Conservation (phyloP, 768 basidiomycete genomes). For the Nidula microcarpa region DNA sequence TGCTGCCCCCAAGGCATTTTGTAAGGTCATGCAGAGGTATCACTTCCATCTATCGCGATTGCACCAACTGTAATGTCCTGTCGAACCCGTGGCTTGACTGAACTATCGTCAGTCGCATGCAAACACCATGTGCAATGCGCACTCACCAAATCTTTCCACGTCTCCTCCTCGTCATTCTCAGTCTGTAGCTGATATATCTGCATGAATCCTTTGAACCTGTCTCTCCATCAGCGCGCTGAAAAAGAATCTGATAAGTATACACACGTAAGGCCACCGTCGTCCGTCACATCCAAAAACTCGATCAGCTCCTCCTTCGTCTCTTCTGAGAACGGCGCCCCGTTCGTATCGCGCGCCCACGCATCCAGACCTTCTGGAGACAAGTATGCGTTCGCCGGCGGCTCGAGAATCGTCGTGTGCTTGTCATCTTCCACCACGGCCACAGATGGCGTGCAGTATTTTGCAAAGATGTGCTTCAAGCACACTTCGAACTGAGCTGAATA, state of each 20-base stretch:
- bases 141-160: conserved; percentile 76
- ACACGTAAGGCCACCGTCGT: conserved; percentile 70
- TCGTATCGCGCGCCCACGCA: conserved; percentile 76
- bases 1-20: too few species aligned
- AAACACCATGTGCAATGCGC: conserved; percentile 1
- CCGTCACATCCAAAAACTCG: conserved; percentile 73
- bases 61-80: conserved; percentile 55
- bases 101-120: conserved; percentile 6
- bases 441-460: conserved; percentile 66
- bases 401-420: conserved; percentile 29
- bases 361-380: conserved; percentile 62
- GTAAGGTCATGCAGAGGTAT: too few species aligned
- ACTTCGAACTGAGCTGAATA: conserved; percentile 48
- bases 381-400: conserved; percentile 53
- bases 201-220: conserved; percentile 74
- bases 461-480: conserved; percentile 74
- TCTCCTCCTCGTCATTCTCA: conserved; percentile 80
- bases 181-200: conserved; percentile 86
- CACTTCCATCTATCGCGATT: conserved; percentile 50
- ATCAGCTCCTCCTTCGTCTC: conserved; percentile 77
- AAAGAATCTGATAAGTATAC: conserved; percentile 18
- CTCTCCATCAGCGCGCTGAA: neutral
- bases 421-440: conserved; percentile 9
- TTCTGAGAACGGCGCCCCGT: conserved; percentile 73
- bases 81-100: conserved; percentile 79